A percentile compares a stretch with the other conserved stretches of the same genome.
These are phyloP conservation scores for Angomonas deanei DNA, from an alignment of 208 protist genomes.

Conservation along the genomic window DNA sequence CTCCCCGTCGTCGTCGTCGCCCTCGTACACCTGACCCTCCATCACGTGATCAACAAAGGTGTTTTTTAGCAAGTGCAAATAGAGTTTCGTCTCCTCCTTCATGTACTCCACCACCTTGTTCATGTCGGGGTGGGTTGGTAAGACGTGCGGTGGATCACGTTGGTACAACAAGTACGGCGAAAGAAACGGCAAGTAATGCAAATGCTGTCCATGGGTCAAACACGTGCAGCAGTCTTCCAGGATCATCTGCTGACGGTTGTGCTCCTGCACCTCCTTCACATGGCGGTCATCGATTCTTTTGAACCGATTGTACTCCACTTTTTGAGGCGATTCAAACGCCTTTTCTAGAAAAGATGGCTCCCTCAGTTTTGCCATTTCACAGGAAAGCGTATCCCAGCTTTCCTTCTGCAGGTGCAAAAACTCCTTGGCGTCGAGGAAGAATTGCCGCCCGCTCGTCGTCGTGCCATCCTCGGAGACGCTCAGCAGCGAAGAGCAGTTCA, in stretches of 20 bases:
- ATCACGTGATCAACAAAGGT: background rate
- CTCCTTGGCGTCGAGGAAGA: background rate
- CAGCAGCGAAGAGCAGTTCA: background rate
- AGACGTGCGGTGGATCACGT: background rate
- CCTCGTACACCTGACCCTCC: background rate
- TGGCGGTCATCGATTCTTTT: constrained; percentile 39
- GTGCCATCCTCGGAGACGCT: background rate
- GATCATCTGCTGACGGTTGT: constrained; percentile 10
- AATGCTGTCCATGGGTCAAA: constrained; percentile 60
- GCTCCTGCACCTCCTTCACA: constrained; percentile 15
- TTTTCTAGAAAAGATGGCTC: constrained; percentile 10
- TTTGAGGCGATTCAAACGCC: constrained; percentile 32
- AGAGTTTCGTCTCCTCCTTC: constrained; percentile 41
- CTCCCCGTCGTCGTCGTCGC: background rate
- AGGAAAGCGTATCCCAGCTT: background rate
- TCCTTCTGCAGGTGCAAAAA: background rate
- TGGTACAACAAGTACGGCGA: constrained; percentile 18
- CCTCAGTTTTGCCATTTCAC: background rate
- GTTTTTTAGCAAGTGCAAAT: constrained; percentile 7
- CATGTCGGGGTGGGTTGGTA: constrained; percentile 26
- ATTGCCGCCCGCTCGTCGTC: background rate
- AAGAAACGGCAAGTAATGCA: constrained; percentile 39
- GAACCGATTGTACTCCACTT: constrained; percentile 38
- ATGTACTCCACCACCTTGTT: constrained; percentile 38
- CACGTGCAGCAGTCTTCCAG: constrained; percentile 40